phyloP scores from a whole-genome alignment of 495 filamentous ascomycete species.

The Aspergillus leporis region DNA sequence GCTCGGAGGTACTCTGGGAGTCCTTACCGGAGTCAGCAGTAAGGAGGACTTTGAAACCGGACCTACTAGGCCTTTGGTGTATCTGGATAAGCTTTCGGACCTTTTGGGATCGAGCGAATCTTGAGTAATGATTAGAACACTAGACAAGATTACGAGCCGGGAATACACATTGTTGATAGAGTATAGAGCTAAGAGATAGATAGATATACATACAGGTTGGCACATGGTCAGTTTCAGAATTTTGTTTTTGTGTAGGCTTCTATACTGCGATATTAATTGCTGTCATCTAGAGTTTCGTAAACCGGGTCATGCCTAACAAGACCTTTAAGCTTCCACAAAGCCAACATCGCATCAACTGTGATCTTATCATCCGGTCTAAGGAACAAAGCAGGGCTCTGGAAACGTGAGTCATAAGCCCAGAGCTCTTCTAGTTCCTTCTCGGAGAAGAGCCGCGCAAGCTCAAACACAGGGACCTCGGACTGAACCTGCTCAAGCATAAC shows the following conservation, averaged over 20 bases:
- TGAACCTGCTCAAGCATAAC: conserved; percentile 31
- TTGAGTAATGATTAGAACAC: not conserved
- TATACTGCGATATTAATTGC: not conserved
- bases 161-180: conserved; percentile 10
- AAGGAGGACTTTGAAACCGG: conserved; percentile 78
- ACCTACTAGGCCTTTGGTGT: conserved; percentile 70
- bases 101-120: conserved; percentile 43
- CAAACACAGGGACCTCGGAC: conserved; percentile 45
- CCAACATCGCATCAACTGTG: conserved; percentile 53
- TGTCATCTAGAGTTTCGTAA: not conserved
- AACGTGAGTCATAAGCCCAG: conserved; percentile 22
- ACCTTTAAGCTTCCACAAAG: conserved; percentile 69
- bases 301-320: conserved; percentile 42
- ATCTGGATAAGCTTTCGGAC: conserved; percentile 82
- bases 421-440: conserved; percentile 33
- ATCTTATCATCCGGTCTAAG: conserved; percentile 34
- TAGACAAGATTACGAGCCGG: conserved; percentile 2
- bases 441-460: conserved; percentile 41
- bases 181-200: conserved; percentile 8
- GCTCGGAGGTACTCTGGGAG: conserved; percentile 86
- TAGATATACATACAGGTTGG: conserved; percentile 4
- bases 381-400: conserved; percentile 32
- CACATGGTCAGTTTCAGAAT: not conserved
- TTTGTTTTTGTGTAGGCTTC: not conserved
- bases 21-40: conserved; percentile 85